Evolutionary conservation across 768 basidiomycete species (phyloP), one percentile per base, ranked within the genome.

Genomic region (Imleria badia): DNA sequence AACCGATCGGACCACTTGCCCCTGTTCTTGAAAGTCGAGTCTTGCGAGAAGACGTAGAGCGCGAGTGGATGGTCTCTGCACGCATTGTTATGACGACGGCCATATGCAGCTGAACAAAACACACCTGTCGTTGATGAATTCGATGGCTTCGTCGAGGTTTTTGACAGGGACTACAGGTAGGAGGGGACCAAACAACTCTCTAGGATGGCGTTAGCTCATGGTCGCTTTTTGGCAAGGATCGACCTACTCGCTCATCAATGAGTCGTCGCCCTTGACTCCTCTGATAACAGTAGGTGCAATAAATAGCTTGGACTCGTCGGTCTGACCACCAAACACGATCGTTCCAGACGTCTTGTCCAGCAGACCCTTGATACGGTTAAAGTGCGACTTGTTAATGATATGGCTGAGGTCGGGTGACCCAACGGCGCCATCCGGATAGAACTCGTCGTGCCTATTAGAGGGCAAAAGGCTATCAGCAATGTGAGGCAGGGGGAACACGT

Each of bases 111-210:
- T 1, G 2, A 38, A 33, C 13, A 38, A 41, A 17, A 71, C 76
- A 22, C 47, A 84, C 88, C 75, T 76, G 15, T 70, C 68, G 60
- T 86, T 86, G 49, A 93, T 78, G 52, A 83, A 84, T 12, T 80
- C 77, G 54, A 93, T 84, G 4, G 85, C 91, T 36, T 82, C 85
- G 33, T 91, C 88, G 8, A 89, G 49, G 51, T 79, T 66, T n/a
- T 85, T 80, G 23, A 93, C 84, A 0, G 85, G 80, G 1, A 94
- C 73, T 38, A 95, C 76, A 4, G 90, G 86, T 22, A 95, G 72
- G 11, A 95, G 60, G 9, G 93, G 92, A 0, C 91, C 93, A 60
- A 95, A 94, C 40, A 94, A 78, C 63, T 94, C 93, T 55, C 90
- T 91, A 7, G 0, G 40, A 17, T 42, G 6, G 5, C 14, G n/a